Evolutionary conservation across 2,329 filamentous ascomycete genomes (phyloP), one percentile per base, ranked within the genome.

Genomic region (Fusarium pseudoanthophilum): DNA sequence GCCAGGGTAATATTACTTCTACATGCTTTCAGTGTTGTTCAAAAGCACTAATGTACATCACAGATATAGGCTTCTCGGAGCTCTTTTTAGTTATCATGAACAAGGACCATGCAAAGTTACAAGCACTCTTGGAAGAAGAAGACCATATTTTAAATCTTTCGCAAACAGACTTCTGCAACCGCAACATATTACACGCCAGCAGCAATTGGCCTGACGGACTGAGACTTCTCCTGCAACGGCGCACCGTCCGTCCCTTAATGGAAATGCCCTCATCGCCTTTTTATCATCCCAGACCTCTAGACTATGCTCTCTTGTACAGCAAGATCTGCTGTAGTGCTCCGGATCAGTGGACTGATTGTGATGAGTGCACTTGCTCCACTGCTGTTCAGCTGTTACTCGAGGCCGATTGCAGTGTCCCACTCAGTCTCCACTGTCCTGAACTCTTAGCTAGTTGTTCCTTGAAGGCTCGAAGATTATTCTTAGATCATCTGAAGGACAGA

Each of bases 381-480:
- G 4, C 57, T 6, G 32, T n/a, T 3, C 34, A 26, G 2, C 4
- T 60, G 0, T 15, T 60, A 0, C 57, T 60, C 7, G 43, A 60
- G 13, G n/a, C 45, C 15, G 43, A 60, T 40, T 60, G 43, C 32
- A 40, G 2, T 7, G 36, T 55, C 3, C 21, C 42, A 21, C 10
- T 28, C 3, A 4, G 36, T 20, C 4, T 0, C 0, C 2, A 2
- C 0, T 8, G 2, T 8, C 7, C 15, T 15, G 4, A 16, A n/a
- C 3, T 1, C 16, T 15, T 60, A 28, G 5, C 8, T n/a, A 6
- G 7, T 20, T 60, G 57, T 14, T 60, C 57, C 5, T 37, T 60
- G 18, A 60, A 13, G 32, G 43, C 43, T 4, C 34, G 42, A 18
- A 60, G 4, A 13, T 11, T 60, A 7, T 37, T 60, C 21, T 46